phyloP scores from a whole-genome alignment of 2,329 filamentous ascomycete species.

The Thelonectria rubi region DNA sequence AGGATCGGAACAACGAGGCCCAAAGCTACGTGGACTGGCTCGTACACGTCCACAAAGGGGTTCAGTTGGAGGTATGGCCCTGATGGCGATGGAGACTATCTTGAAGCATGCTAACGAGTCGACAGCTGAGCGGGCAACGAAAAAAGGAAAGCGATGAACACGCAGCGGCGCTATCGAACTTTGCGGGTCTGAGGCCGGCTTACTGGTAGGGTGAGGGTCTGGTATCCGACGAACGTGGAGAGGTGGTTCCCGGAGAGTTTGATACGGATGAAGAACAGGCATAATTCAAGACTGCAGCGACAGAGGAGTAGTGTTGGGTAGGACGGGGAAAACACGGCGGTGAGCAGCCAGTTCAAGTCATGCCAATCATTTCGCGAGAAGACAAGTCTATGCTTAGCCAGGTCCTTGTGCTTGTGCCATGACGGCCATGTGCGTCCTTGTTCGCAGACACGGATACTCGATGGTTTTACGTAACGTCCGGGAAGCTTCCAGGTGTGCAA shows the following conservation, averaged over 20 bases:
- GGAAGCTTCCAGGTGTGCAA: neutral
- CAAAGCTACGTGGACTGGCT: conserved; percentile 99
- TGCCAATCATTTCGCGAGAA: conserved; percentile 24
- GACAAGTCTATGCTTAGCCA: conserved; percentile 6
- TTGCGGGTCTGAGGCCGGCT: conserved; percentile 66
- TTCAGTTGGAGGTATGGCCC: conserved; percentile 81
- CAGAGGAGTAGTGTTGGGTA: conserved; percentile 33
- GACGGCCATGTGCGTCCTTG: neutral
- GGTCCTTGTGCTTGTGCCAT: conserved; percentile 8
- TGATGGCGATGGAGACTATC: neutral
- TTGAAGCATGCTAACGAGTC: conserved; percentile 25
- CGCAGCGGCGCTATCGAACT: conserved; percentile 60
- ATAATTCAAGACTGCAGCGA: conserved; percentile 23
- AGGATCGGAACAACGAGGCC: conserved; percentile 97
- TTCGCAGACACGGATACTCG: neutral
- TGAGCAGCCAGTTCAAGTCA: conserved; percentile 22
- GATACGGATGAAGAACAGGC: conserved; percentile 11
- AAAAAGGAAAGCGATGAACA: conserved; percentile 71
- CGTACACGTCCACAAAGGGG: conserved; percentile 91
- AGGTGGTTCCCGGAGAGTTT: neutral
- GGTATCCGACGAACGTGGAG: neutral
- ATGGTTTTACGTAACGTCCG: conserved; percentile 20
- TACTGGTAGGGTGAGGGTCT: conserved; percentile 60
- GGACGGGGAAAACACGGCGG: conserved; percentile 28
- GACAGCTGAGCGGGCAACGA: conserved; percentile 72